Base-by-base conservation (phyloP, 2,329 filamentous ascomycete species). In the Claviceps capensis region DNA sequence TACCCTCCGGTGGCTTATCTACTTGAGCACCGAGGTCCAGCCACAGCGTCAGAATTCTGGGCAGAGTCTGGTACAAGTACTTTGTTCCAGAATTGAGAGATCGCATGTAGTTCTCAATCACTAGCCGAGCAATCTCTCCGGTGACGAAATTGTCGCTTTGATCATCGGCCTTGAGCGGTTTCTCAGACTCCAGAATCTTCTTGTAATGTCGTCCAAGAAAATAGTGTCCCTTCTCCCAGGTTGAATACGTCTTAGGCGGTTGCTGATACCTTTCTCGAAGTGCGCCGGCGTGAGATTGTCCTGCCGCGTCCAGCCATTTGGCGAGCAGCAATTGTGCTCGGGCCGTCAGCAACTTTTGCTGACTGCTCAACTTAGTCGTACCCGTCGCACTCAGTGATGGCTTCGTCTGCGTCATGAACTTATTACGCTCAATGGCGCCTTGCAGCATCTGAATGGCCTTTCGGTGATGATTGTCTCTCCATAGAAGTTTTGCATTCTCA, bases 201-300 rank as follows among this genome's bases (percentile, higher is more conserved):
- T 95, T 94, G 75, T 98, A 98, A 67, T 97, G 89, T 47, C 91
- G 88, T 5, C 93, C 93, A 9, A 99, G 78, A 65, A 96, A 95
- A 65, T 97, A 98, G 64, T 97, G 91, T 0, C 88, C 90, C 67
- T 96, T 97, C 64, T 98, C 93, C 90, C 91, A 98, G 49, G 81
- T 81, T 5, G 74, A 70, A 59, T 75, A 72, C 1, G 79, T 82
- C 62, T 78, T 82, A n/a, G 86, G 80, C 1, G 90, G 90, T 58
- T 85, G 79, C 56, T 89, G 84, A 61, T 96, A 98, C 62, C 88
- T 87, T 51, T 82, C 77, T 46, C 88, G 81, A 56, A 97, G 77
- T 4, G 86, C 82, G 45, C 81, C 78, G 4, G 88, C 86, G 61
- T 95, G 86, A 1, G 89, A 95, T 65, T 97, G 91, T 5, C 93